Conservation (phyloP, 2,329 filamentous ascomycete genomes). For the Cadophora sp. region DNA sequence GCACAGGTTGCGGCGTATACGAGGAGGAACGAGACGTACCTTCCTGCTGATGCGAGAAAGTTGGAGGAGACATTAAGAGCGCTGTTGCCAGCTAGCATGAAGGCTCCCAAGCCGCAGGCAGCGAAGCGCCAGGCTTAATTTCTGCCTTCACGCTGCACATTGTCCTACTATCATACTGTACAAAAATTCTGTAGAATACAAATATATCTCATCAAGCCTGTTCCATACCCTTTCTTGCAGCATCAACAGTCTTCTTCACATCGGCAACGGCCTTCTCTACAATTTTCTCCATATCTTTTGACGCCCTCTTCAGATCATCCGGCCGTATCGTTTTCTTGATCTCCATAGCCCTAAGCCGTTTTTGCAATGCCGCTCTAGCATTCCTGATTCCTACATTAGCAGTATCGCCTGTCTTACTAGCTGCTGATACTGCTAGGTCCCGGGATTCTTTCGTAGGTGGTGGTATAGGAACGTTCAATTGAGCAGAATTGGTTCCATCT, state of each 20-base stretch:
- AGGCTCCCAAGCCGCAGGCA: conserved; percentile 24
- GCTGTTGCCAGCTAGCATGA: conserved; percentile 35
- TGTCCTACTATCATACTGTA: conserved; percentile 28
- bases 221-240: conserved; percentile 46
- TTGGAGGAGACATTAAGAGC: conserved; percentile 42
- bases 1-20: conserved; percentile 36
- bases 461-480: conserved; percentile 61
- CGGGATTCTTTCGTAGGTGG: conserved; percentile 64
- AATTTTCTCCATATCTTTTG: conserved; percentile 49
- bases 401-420: conserved; percentile 44
- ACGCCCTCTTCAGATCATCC: conserved; percentile 49
- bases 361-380: conserved; percentile 47
- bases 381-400: conserved; percentile 42
- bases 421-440: conserved; percentile 44
- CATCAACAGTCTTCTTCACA: conserved; percentile 48
- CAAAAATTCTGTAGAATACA: conserved; percentile 31
- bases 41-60: conserved; percentile 39
- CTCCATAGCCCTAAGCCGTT: conserved; percentile 46
- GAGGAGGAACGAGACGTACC: conserved; percentile 44
- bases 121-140: background rate
- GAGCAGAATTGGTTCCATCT: conserved; percentile 55
- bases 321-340: conserved; percentile 45
- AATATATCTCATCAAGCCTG: conserved; percentile 20
- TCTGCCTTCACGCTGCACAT: background rate
- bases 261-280: conserved; percentile 45